Conservation (phyloP, 1,284 basidiomycete species). For the Rhodotorula sp. region DNA sequence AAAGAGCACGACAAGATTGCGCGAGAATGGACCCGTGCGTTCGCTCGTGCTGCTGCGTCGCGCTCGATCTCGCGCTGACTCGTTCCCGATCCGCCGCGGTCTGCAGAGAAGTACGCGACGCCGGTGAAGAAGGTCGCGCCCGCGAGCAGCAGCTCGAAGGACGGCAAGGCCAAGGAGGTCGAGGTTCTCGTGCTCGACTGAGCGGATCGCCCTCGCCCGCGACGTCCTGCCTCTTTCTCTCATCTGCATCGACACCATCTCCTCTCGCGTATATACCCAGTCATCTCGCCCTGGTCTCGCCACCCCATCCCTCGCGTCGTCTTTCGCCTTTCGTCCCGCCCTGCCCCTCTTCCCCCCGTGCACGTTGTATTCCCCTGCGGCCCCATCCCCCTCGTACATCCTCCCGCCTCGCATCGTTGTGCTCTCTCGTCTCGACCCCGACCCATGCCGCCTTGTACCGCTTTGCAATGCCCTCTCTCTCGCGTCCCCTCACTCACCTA, state of each 20-base stretch:
- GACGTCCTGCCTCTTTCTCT: background rate
- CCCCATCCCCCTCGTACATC: background rate
- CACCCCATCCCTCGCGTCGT: background rate
- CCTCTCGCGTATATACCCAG: background rate
- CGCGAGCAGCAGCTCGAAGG: background rate
- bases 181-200: conserved; percentile 32
- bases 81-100: background rate
- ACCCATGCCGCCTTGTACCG: no score
- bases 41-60: no score
- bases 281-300: background rate
- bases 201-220: background rate
- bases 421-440: background rate
- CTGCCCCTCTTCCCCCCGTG: background rate
- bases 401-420: background rate
- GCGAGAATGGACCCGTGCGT: conserved; percentile 36
- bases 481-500: no score
- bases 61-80: background rate
- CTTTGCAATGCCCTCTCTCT: no score
- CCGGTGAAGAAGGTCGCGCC: conserved; percentile 15
- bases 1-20: conserved; percentile 39
- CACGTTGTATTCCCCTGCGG: background rate
- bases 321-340: background rate
- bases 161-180: conserved; percentile 28
- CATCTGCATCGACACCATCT: background rate
- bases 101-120: conserved; percentile 25